Conservation (phyloP, 768 basidiomycete genomes). For the Agrocybe pediades region DNA sequence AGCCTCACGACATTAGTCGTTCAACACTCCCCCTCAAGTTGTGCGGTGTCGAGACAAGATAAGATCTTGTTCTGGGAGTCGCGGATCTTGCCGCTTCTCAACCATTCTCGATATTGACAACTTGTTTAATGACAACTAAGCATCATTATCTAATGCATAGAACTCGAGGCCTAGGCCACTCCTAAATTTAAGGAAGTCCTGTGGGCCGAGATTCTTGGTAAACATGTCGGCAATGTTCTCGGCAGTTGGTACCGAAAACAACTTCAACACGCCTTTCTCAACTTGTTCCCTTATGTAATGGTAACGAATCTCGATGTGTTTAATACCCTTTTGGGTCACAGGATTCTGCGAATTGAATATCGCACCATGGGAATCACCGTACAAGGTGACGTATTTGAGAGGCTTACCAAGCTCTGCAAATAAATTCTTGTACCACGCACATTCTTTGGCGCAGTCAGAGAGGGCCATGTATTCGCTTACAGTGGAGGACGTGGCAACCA, state of each 20-base stretch:
- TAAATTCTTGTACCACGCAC: conserved; percentile 1
- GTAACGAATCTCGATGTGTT: conserved; percentile 12
- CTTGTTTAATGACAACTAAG: too few relatives aligned
- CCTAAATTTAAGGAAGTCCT: too few relatives aligned
- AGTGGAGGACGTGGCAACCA: conserved; percentile 21
- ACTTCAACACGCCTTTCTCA: background rate
- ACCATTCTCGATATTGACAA: too few relatives aligned
- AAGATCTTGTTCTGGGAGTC: too few relatives aligned
- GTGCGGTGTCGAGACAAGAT: too few relatives aligned
- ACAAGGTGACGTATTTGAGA: background rate
- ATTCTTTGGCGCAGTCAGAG: conserved; percentile 5
- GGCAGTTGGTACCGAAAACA: too few relatives aligned
- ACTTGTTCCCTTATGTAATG: conserved; percentile 7
- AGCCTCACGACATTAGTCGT: too few relatives aligned
- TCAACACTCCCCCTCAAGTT: too few relatives aligned
- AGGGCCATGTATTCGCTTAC: conserved; percentile 8
- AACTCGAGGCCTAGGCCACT: too few relatives aligned
- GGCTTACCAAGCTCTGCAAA: conserved; percentile 1
- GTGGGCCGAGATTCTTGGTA: background rate
- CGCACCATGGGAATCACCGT: conserved; percentile 16
- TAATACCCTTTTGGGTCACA: conserved; percentile 14
- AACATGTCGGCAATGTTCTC: background rate
- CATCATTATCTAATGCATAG: too few relatives aligned
- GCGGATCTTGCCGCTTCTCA: too few relatives aligned
- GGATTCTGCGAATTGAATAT: conserved; percentile 9